phyloP scores from a whole-genome alignment of 169 alveolate genomes.

The Besnoitia besnoiti region DNA sequence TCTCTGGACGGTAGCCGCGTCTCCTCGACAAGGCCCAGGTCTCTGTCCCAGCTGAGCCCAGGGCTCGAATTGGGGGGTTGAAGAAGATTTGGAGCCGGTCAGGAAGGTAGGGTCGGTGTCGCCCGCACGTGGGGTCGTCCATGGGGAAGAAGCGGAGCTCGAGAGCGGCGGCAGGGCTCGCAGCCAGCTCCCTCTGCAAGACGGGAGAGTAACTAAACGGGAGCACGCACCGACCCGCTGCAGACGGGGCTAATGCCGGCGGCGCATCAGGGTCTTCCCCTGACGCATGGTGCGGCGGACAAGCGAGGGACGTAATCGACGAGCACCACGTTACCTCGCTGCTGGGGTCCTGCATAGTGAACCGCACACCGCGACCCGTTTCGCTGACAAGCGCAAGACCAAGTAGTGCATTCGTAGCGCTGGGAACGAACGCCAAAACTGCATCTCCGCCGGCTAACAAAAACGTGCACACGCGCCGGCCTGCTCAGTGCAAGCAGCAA shows the following conservation, averaged over 20 bases:
- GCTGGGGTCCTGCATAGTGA: not conserved
- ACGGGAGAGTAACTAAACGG: constrained; percentile 27
- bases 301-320: not conserved
- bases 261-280: not conserved
- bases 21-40: not conserved
- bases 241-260: not conserved
- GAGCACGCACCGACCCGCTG: not conserved
- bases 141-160: not conserved
- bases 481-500: too few relatives aligned
- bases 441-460: too few relatives aligned
- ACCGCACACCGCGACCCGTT: too few relatives aligned
- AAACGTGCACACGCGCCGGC: too few relatives aligned
- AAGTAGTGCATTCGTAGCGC: too few relatives aligned
- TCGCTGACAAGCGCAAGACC: too few relatives aligned
- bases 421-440: too few relatives aligned
- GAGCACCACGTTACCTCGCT: constrained; percentile 27
- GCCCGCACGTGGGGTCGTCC: constrained; percentile 7
- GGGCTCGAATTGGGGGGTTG: constrained; percentile 23
- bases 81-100: not conserved
- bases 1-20: not conserved
- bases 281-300: not conserved
- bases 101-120: constrained; percentile 24
- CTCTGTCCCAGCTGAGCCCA: not conserved
- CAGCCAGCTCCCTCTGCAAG: not conserved
- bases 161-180: not conserved